Evolutionary conservation across 164 flowering plant species (phyloP).

Genomic region (Tetrastigma voinierianum): DNA sequence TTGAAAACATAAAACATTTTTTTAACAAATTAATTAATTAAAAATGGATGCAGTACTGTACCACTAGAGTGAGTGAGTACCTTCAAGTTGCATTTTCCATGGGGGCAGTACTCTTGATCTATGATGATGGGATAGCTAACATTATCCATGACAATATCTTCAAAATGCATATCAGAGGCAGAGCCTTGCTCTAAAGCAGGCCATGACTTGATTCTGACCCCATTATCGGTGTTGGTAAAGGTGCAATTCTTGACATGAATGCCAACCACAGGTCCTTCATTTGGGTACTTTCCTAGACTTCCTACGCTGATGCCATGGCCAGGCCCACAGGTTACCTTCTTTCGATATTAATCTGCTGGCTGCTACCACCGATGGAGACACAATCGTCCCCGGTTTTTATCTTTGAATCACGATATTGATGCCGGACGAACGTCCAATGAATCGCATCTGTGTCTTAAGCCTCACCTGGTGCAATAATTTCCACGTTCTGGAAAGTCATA

Average conservation of each 20-base stretch:
- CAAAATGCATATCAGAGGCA: slow-evolving; percentile 9
- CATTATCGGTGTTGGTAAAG: slow-evolving; percentile 11
- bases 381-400: slow-evolving; percentile 48
- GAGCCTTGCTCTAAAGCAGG: not conserved
- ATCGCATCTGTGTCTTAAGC: slow-evolving; percentile 52
- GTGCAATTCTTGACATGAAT: slow-evolving; percentile 13
- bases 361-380: slow-evolving; percentile 16
- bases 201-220: slow-evolving; percentile 28
- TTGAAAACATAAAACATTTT: too few species aligned
- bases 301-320: slow-evolving; percentile 30
- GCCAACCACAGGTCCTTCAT: slow-evolving; percentile 15
- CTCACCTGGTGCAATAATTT: slow-evolving; percentile 28
- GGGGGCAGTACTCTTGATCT: slow-evolving; percentile 30
- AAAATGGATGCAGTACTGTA: too few species aligned
- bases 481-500: slow-evolving; percentile 12
- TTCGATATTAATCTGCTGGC: not conserved
- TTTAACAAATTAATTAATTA: too few species aligned
- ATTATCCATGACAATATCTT: slow-evolving; percentile 19
- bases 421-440: slow-evolving; percentile 27
- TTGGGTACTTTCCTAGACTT: slow-evolving; percentile 14
- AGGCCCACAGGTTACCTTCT: slow-evolving; percentile 13
- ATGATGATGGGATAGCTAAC: slow-evolving; percentile 25
- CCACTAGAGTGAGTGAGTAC: too few species aligned
- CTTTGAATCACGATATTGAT: slow-evolving; percentile 14
- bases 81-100: slow-evolving; percentile 1